Conservation (phyloP, 2,329 filamentous ascomycete genomes). For the Colletotrichum lentis region DNA sequence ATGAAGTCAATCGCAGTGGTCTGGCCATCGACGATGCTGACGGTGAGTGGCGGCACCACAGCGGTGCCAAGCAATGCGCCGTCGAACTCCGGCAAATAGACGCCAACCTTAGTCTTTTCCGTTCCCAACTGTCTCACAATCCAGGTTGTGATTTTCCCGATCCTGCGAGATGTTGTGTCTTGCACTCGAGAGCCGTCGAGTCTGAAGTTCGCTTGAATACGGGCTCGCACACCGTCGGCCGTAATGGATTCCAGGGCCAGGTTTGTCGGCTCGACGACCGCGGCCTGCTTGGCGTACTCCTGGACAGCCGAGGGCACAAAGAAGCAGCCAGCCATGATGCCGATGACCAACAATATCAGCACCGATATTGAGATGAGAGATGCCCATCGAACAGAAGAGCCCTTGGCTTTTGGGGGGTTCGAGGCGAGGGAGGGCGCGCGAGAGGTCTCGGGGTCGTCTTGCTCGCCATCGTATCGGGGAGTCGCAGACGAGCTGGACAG, state of each 20-base stretch:
- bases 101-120: conserved; percentile 73
- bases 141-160: conserved; percentile 83
- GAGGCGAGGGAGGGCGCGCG: conserved; percentile 38
- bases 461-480: conserved; percentile 52
- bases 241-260: conserved; percentile 89
- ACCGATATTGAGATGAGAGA: conserved; percentile 76
- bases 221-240: conserved; percentile 75
- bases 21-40: conserved; percentile 81
- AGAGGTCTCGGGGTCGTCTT: conserved; percentile 44
- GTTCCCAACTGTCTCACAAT: conserved; percentile 80
- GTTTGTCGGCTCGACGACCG: conserved; percentile 82
- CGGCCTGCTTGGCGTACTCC: conserved; percentile 84
- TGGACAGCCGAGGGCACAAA: conserved; percentile 81
- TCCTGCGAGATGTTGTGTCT: conserved; percentile 73
- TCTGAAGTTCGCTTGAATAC: conserved; percentile 81
- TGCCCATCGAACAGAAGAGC: conserved; percentile 71
- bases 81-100: conserved; percentile 85
- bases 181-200: conserved; percentile 81
- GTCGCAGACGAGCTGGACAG: conserved; percentile 51
- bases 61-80: conserved; percentile 81
- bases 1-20: conserved; percentile 81
- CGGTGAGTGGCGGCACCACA: conserved; percentile 74
- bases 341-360: conserved; percentile 68
- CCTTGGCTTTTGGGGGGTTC: conserved; percentile 45
- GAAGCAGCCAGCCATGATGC: conserved; percentile 81